Conservation (phyloP, 345 rosid genomes). For the Boechera divaricarpa region DNA sequence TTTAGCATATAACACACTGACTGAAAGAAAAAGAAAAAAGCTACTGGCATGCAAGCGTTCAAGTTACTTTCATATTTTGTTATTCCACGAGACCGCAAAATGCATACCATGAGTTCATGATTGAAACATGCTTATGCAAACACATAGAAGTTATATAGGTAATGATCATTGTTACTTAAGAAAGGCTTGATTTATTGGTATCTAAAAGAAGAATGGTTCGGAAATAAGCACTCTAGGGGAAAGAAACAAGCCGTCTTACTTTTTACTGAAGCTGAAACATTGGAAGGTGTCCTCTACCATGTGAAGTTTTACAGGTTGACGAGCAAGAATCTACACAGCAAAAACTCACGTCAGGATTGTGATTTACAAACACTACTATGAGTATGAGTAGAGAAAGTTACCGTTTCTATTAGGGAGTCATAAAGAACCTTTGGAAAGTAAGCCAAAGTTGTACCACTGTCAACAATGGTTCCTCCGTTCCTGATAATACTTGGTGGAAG, state of each 20-base stretch:
- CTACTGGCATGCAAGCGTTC: not conserved
- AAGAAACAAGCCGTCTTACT: constrained; percentile 56
- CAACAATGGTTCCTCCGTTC: constrained; percentile 69
- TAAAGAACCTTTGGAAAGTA: constrained; percentile 71
- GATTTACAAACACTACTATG: not conserved
- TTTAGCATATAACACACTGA: constrained; percentile 5
- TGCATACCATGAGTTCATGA: not conserved
- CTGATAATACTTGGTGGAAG: constrained; percentile 61
- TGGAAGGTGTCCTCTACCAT: constrained; percentile 65
- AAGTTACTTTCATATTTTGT: not conserved
- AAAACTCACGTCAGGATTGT: not conserved
- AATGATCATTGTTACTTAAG: not conserved
- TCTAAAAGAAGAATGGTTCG: not conserved
- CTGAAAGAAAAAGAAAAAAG: not conserved
- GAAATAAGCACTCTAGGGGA: constrained; percentile 7
- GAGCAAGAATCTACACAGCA: constrained; percentile 54
- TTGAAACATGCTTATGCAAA: not conserved
- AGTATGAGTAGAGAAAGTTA: constrained; percentile 29
- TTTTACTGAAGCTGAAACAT: constrained; percentile 60
- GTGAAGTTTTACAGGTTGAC: constrained; percentile 60
- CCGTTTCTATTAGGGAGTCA: constrained; percentile 60
- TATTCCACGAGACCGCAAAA: not conserved
- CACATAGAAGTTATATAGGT: not conserved
- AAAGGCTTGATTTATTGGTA: not conserved
- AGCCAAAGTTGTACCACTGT: constrained; percentile 95